Evolutionary conservation across 495 filamentous ascomycete species (phyloP), one percentile per base, ranked within the genome.

Genomic region (Penicillium cinerascens): DNA sequence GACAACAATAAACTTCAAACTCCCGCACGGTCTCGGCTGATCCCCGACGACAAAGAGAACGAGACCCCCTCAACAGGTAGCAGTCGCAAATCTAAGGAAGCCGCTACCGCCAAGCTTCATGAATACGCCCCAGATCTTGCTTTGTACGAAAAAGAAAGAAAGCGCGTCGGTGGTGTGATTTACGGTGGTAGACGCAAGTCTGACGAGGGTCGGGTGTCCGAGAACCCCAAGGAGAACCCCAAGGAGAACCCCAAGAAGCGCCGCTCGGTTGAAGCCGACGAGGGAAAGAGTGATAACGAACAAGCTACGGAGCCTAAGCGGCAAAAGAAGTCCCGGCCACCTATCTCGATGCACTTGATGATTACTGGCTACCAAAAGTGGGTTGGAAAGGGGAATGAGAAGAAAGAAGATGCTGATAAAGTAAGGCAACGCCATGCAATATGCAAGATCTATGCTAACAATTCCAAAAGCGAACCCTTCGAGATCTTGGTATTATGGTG

Each of bases 91-190:
- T 92, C 93, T 7, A 97, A 97, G 62, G 85, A 87, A 3, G 83
- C 84, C 52, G 93, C 95, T 27, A 71, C 85, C 3, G 84, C 85
- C 4, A 84, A 79, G 46, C 71, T 97, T 3, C 89, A 93, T 45
- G 79, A 83, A 20, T 69, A 88, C 21, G 91, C 89, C 9, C 79
- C 83, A 0, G 93, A 97, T 67, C 88, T 97, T 56, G 86, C 85
- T 7, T 73, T 92, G 44, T 97, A 91, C 63, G 87, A 99, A 65
- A 97, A 95, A 61, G 93, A 99, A 68, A 90, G 77, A 75, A 96
- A 93, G 73, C 82, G 83, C 18, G 87, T 88, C 37, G 91, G 91
- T n/a, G 84, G 86, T 33, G 81, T 91, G 2, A 87, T 89, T 60
- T 87, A 91, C 46, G 91, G 90, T 23, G 82, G 85, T 9, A 66